These are phyloP conservation scores for Neonectria neomacrospora DNA, from an alignment of 2,329 filamentous ascomycete species.

Conservation along the genomic window DNA sequence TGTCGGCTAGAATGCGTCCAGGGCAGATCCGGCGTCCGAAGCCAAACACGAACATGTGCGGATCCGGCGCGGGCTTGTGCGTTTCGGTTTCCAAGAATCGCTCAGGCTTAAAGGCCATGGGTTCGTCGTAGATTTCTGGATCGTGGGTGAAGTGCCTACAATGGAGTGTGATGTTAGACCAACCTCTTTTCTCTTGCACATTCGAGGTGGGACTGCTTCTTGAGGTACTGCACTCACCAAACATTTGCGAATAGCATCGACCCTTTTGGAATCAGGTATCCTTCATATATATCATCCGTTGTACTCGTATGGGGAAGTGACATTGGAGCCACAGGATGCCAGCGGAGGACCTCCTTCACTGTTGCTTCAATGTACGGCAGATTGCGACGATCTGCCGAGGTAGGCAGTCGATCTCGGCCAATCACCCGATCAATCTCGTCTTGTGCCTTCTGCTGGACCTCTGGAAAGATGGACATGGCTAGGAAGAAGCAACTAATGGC, in stretches of 20 bases:
- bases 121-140: conserved; percentile 30
- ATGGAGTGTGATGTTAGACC: neutral
- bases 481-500: conserved; percentile 32
- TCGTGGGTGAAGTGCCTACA: conserved; percentile 34
- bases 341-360: conserved; percentile 46
- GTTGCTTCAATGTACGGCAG: conserved; percentile 45
- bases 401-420: conserved; percentile 43
- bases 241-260: conserved; percentile 36
- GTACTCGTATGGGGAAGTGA: conserved; percentile 52
- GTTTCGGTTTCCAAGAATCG: conserved; percentile 32
- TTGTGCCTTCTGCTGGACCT: conserved; percentile 31
- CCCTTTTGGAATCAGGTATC: conserved; percentile 40
- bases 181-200: fast-evolving
- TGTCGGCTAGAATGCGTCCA: conserved; percentile 45
- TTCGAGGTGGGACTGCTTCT: neutral
- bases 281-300: conserved; percentile 38
- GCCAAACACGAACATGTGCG: conserved; percentile 45
- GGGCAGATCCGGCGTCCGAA: conserved; percentile 51
- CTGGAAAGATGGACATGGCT: conserved; percentile 29
- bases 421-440: conserved; percentile 38
- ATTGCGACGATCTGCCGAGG: conserved; percentile 34
- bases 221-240: conserved; percentile 22
- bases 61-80: conserved; percentile 42
- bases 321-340: conserved; percentile 47
- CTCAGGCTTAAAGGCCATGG: conserved; percentile 31